Evolutionary conservation across 345 rosid genomes (phyloP).

Genomic region (Bruguiera parviflora): DNA sequence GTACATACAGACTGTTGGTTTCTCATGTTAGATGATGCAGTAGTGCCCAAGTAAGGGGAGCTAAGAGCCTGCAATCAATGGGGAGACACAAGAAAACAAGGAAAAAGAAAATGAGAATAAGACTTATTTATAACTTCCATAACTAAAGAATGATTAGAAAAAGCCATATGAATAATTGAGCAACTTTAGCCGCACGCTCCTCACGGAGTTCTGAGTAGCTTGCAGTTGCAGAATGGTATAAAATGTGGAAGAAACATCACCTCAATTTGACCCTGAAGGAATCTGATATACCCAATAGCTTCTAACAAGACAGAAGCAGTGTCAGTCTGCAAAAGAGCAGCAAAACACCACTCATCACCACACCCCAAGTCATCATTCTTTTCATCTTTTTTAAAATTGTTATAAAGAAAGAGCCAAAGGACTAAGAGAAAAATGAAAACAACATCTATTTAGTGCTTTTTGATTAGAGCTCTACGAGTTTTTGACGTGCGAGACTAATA

Average conservation of each 20-base stretch:
- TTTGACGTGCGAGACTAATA: too few species aligned
- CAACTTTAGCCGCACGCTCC: conserved; percentile 36
- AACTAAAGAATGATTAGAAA: conserved; percentile 18
- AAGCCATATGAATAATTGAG: conserved; percentile 25
- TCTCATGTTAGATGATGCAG: conserved; percentile 37
- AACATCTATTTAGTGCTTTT: not conserved
- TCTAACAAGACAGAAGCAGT: conserved; percentile 99
- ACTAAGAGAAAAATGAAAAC: not conserved
- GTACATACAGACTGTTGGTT: conserved; percentile 43
- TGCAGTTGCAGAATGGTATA: conserved; percentile 10
- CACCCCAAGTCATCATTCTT: conserved; percentile 36
- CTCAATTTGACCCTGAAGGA: conserved; percentile 99
- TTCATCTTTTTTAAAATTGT: conserved; percentile 17
- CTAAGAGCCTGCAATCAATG: conserved; percentile 44
- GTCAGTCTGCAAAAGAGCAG: conserved; percentile 89
- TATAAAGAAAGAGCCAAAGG: conserved; percentile 17
- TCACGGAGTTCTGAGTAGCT: conserved; percentile 19
- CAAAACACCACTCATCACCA: conserved; percentile 20
- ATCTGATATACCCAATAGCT: conserved; percentile 99
- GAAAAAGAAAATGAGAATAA: not conserved
- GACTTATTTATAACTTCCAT: conserved; percentile 25
- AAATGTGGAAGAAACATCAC: conserved; percentile 39
- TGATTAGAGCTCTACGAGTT: not conserved
- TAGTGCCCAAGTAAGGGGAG: conserved; percentile 45
- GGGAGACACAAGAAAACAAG: not conserved